Conservation (phyloP, 331 rosid species). For the Phaseolus coccineus region DNA sequence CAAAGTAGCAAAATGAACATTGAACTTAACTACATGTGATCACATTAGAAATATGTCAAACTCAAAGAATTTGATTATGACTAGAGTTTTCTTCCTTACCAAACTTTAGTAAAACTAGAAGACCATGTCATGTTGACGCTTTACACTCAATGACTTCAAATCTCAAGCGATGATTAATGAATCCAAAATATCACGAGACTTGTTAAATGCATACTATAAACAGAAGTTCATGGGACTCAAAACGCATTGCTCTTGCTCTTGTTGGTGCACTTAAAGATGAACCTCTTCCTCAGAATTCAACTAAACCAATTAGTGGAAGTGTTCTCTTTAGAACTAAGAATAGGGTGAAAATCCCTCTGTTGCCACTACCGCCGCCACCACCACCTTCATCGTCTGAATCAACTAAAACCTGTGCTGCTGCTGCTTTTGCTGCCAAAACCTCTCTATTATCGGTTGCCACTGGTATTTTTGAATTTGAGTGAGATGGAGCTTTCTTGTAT, state of each 20-base stretch:
- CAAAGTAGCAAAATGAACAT: no score
- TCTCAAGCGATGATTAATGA: no score
- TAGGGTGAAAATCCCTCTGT: constrained; percentile 67
- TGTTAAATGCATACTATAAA: neutral
- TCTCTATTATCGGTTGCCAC: constrained; percentile 36
- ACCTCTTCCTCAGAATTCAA: constrained; percentile 18
- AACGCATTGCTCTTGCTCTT: constrained; percentile 72
- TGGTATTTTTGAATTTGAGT: constrained; percentile 52
- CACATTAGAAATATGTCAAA: no score
- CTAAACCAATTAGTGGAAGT: constrained; percentile 43
- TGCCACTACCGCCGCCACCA: neutral
- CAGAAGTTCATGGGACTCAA: constrained; percentile 55
- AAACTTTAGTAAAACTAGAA: no score
- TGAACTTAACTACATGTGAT: no score
- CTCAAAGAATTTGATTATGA: no score
- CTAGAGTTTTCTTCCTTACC: no score
- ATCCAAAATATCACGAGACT: no score
- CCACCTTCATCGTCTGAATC: constrained; percentile 36
- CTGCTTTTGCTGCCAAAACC: constrained; percentile 41
- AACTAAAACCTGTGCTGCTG: constrained; percentile 44
- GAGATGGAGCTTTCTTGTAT: constrained; percentile 82
- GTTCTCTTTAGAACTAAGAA: constrained; percentile 71
- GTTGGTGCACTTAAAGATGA: constrained; percentile 56
- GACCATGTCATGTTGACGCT: no score
- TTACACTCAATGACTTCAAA: no score